Evolutionary conservation across 495 filamentous ascomycete species (phyloP).

Genomic region (Parachaetomium inaequale): DNA sequence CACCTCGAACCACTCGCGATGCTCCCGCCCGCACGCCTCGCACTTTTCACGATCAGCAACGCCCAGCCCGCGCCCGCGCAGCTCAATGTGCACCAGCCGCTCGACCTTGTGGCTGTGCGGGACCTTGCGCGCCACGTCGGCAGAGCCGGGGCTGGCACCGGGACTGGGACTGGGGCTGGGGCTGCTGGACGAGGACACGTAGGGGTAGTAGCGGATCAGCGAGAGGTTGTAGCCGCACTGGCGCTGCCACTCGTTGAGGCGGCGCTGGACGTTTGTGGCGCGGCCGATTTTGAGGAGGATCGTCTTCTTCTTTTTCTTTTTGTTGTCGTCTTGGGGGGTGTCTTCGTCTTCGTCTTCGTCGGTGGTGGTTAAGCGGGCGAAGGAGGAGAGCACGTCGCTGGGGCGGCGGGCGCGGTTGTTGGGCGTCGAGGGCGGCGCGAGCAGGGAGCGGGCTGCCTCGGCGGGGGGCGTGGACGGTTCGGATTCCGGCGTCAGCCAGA

Average conservation of each 20-base stretch:
- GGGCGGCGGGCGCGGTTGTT: constrained; percentile 48
- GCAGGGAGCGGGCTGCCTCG: constrained; percentile 57
- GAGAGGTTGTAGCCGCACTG: constrained; percentile 88
- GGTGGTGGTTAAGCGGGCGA: constrained; percentile 32
- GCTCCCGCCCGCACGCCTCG: constrained; percentile 75
- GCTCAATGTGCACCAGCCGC: constrained; percentile 83
- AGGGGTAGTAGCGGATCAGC: constrained; percentile 88
- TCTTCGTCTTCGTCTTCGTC: constrained; percentile 25
- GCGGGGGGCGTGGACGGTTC: constrained; percentile 48
- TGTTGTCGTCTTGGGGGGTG: neutral
- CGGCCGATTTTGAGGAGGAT: constrained; percentile 91
- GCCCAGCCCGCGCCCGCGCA: constrained; percentile 63
- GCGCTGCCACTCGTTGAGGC: constrained; percentile 85
- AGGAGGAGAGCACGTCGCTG: constrained; percentile 64
- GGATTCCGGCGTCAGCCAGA: constrained; percentile 74
- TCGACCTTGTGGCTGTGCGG: constrained; percentile 88
- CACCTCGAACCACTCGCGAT: constrained; percentile 96
- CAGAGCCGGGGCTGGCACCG: neutral
- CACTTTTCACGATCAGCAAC: constrained; percentile 57
- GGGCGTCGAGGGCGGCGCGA: constrained; percentile 42
- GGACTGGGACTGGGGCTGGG: neutral
- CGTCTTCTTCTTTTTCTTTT: constrained; percentile 34
- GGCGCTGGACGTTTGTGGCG: constrained; percentile 82
- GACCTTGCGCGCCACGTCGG: constrained; percentile 54
- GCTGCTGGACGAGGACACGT: constrained; percentile 55